Conservation (phyloP, 495 filamentous ascomycete genomes). For the Chaetomium fimeti region DNA sequence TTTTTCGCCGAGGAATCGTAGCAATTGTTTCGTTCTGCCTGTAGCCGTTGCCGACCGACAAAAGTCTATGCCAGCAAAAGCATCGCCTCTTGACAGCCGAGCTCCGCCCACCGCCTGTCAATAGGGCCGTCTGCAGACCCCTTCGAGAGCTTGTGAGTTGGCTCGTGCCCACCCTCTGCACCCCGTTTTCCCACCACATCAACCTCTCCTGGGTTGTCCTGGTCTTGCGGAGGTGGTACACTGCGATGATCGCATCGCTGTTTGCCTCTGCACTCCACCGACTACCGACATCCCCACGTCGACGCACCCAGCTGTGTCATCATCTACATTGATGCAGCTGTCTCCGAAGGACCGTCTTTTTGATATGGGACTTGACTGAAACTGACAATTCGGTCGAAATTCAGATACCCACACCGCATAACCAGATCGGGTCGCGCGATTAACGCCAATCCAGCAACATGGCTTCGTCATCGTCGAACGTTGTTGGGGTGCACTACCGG, state of each 20-base stretch:
- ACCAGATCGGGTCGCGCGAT: constrained; percentile 1
- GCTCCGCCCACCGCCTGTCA: constrained; percentile 21
- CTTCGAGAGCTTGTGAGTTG: constrained; percentile 21
- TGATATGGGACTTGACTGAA: not conserved
- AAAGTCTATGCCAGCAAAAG: constrained; percentile 12
- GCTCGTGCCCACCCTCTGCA: constrained; percentile 18
- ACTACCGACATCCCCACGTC: not conserved
- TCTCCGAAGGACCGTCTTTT: too few relatives aligned
- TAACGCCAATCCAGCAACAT: constrained; percentile 47
- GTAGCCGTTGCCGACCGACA: constrained; percentile 13
- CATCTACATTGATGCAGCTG: not conserved
- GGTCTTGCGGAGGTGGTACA: constrained; percentile 4
- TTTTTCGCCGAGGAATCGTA: not conserved
- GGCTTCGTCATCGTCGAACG: constrained; percentile 95
- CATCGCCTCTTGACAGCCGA: constrained; percentile 19
- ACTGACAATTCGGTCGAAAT: not conserved
- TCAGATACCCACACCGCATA: constrained; percentile 2
- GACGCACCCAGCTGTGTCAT: not conserved
- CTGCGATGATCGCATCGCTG: not conserved
- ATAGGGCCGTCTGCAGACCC: not conserved
- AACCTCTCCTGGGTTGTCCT: not conserved
- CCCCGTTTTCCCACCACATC: not conserved
- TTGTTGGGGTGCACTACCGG: constrained; percentile 97
- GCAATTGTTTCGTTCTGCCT: constrained; percentile 10
- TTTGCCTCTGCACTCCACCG: constrained; percentile 4